Percentiles rank a stretch among this genome's conserved stretches.
Evolutionary conservation across 108 stramenopile species (phyloP).

Genomic region (Nannochloropsis salina): DNA sequence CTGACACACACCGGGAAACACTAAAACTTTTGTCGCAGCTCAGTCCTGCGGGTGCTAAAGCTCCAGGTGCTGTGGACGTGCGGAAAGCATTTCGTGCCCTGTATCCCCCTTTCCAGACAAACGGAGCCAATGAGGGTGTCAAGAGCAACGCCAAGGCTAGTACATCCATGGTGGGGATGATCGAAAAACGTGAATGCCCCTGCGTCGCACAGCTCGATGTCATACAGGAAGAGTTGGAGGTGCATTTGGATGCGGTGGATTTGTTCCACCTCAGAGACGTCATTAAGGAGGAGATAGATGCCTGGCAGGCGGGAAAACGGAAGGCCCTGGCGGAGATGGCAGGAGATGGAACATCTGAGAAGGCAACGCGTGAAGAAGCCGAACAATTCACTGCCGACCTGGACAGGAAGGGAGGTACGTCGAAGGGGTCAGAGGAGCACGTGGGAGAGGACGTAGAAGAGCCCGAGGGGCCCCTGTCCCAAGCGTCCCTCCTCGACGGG

Average conservation of each 20-base stretch:
- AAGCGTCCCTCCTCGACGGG: too few relatives aligned
- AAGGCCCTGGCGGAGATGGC: not conserved
- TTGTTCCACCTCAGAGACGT: not conserved
- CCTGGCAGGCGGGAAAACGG: not conserved
- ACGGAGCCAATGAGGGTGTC: not conserved
- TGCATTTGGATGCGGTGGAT: constrained; percentile 13
- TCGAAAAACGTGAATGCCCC: not conserved
- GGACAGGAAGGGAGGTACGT: too few relatives aligned
- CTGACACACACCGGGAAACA: not conserved
- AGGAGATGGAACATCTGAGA: not conserved
- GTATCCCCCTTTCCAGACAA: not conserved
- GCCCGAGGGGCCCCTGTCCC: too few relatives aligned
- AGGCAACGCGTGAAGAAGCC: not conserved
- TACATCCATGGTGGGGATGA: not conserved
- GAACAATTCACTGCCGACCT: too few relatives aligned
- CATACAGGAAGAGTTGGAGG: not conserved
- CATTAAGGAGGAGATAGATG: not conserved
- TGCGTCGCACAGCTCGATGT: not conserved
- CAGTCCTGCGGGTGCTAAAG: constrained; percentile 2
- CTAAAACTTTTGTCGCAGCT: constrained; percentile 11
- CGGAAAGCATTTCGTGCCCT: constrained; percentile 10
- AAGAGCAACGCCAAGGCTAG: not conserved
- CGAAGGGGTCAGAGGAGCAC: too few relatives aligned
- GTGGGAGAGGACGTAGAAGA: too few relatives aligned
- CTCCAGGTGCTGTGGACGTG: not conserved